These are phyloP conservation scores for Sporothrix pseudoabietina DNA, from an alignment of 2,329 filamentous ascomycete genomes.

Conservation along the genomic window DNA sequence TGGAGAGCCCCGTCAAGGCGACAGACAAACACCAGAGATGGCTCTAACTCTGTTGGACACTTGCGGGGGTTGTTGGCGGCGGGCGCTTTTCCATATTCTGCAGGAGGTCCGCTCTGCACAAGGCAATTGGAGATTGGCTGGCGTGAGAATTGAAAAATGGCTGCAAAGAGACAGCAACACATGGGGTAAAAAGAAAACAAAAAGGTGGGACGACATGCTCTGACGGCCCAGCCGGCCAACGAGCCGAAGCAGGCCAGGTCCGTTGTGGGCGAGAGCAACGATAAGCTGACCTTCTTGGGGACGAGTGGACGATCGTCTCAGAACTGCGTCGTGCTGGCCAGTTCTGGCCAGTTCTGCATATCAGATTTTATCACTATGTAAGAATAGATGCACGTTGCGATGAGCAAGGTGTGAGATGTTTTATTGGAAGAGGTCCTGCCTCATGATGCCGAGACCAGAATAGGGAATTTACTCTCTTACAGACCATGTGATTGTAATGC, in stretches of 20 bases:
- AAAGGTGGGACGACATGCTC: neutral
- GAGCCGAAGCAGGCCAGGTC: neutral
- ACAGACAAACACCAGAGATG: neutral
- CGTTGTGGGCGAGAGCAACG: slow-evolving; percentile 1
- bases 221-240: neutral
- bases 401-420: too few species aligned
- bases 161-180: neutral
- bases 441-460: neutral
- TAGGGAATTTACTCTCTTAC: neutral
- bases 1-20: neutral
- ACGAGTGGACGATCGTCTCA: neutral
- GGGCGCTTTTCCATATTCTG: slow-evolving; percentile 21
- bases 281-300: neutral
- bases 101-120: slow-evolving; percentile 2
- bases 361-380: neutral
- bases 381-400: neutral
- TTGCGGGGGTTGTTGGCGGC: neutral
- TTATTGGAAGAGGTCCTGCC: neutral
- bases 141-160: neutral
- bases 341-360: neutral
- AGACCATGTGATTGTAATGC: neutral
- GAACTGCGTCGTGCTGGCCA: neutral
- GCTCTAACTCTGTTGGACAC: slow-evolving; percentile 10
- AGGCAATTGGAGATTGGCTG: neutral
- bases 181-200: neutral